Percentiles rank a stretch among this genome's conserved stretches.
These are phyloP conservation scores for Erythrophleum ivorense DNA, from an alignment of 331 rosid species.

Conservation along the genomic window DNA sequence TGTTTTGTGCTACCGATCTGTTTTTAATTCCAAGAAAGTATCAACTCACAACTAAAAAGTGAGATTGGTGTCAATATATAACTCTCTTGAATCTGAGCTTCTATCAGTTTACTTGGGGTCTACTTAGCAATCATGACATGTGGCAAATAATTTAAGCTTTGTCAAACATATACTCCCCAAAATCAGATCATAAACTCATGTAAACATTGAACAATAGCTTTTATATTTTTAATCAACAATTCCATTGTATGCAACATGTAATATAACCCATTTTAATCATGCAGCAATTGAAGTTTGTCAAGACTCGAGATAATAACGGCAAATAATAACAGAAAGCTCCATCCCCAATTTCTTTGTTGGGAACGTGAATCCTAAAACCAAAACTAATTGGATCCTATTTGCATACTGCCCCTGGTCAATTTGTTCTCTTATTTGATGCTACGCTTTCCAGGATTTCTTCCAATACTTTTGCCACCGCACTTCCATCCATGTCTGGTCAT, in stretches of 20 bases:
- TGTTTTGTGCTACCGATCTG: neutral
- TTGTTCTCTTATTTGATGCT: neutral
- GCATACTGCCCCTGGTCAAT: neutral
- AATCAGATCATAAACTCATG: neutral
- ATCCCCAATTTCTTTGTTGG: too few relatives aligned
- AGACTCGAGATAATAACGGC: neutral
- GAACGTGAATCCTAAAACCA: neutral
- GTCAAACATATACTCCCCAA: neutral
- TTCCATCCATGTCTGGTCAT: neutral
- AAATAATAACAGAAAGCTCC: neutral
- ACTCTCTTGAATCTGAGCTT: too few relatives aligned
- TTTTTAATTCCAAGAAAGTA: neutral
- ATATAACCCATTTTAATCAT: neutral
- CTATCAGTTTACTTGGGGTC: too few relatives aligned
- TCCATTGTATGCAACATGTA: neutral
- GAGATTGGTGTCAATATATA: neutral
- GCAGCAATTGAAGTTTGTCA: neutral
- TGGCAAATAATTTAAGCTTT: neutral
- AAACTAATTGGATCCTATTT: neutral
- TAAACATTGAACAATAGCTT: neutral
- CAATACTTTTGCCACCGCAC: neutral
- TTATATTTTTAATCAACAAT: neutral
- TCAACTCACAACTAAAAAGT: neutral
- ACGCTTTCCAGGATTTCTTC: neutral
- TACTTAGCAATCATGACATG: neutral